Conservation (phyloP, 2,329 filamentous ascomycete species). For the Talaromyces sp. region DNA sequence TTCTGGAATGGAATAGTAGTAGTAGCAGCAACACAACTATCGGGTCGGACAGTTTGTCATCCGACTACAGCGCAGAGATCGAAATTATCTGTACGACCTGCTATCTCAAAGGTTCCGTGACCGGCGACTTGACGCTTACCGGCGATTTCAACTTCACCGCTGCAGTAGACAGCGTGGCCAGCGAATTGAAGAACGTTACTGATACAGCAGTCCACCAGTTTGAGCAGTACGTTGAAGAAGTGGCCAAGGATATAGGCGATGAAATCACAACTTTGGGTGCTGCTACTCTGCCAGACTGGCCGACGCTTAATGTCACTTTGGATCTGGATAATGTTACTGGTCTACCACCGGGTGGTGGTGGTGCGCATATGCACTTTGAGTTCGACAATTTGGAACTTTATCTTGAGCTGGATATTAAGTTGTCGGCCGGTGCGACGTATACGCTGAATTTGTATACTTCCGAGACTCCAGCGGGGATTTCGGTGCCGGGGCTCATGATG, state of each 20-base stretch:
- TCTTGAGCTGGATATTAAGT: slow-evolving; percentile 42
- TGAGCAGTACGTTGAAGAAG: neutral
- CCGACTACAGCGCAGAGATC: slow-evolving; percentile 2
- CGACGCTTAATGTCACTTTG: slow-evolving; percentile 40
- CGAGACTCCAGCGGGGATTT: slow-evolving; percentile 41
- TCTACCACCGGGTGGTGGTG: no score
- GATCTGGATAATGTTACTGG: slow-evolving; percentile 23
- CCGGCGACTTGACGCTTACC: slow-evolving; percentile 40
- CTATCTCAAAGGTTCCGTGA: slow-evolving; percentile 48
- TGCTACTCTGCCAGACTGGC: slow-evolving; percentile 13
- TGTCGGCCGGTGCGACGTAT: slow-evolving; percentile 43
- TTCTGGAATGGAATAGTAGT: neutral
- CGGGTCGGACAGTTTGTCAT: neutral
- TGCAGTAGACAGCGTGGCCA: slow-evolving; percentile 21
- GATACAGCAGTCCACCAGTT: slow-evolving; percentile 1
- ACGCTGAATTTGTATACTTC: slow-evolving; percentile 48
- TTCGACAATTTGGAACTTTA: slow-evolving; percentile 53
- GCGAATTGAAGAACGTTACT: neutral
- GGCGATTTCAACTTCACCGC: slow-evolving; percentile 23
- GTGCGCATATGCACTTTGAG: slow-evolving; percentile 31
- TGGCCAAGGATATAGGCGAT: neutral
- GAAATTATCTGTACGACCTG: slow-evolving; percentile 41
- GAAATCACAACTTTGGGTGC: neutral
- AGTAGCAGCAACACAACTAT: neutral
- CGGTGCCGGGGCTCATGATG: slow-evolving; percentile 38